phyloP scores from a whole-genome alignment of 2,329 filamentous ascomycete species.

The Exophiala calicioides region DNA sequence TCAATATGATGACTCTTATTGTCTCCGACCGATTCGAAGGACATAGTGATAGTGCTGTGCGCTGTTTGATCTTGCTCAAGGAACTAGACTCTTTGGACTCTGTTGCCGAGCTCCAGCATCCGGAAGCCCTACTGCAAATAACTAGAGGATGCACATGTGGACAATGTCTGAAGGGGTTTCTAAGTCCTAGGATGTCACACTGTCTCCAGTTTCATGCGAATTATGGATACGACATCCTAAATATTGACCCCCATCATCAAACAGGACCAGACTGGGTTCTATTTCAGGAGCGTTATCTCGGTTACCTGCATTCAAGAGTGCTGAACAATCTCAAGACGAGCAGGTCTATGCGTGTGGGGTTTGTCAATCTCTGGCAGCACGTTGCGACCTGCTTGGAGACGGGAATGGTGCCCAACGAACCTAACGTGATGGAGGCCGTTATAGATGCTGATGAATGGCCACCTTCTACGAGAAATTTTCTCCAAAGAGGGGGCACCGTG shows the following conservation, averaged over 20 bases:
- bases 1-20: conserved; percentile 12
- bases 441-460: conserved; percentile 32
- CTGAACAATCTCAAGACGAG: conserved; percentile 37
- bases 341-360: conserved; percentile 39
- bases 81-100: conserved; percentile 16
- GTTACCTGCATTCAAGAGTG: conserved; percentile 31
- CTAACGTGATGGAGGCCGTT: conserved; percentile 31
- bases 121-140: conserved; percentile 31
- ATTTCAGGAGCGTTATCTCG: conserved; percentile 23
- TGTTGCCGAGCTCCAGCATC: conserved; percentile 9
- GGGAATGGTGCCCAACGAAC: conserved; percentile 30
- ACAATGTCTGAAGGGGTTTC: conserved; percentile 39
- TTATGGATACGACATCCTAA: conserved; percentile 28
- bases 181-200: conserved; percentile 42
- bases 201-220: conserved; percentile 36
- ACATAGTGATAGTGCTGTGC: conserved; percentile 34
- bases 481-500: conserved; percentile 36
- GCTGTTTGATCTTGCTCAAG: conserved; percentile 31
- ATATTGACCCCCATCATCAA: conserved; percentile 27
- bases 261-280: conserved; percentile 24
- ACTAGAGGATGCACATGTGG: conserved; percentile 44
- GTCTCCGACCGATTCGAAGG: conserved; percentile 40
- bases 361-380: conserved; percentile 37
- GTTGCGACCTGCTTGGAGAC: conserved; percentile 31
- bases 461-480: conserved; percentile 35